Evolutionary conservation across 805 yeast genomes (phyloP).

Genomic region (Spathaspora arborariae): DNA sequence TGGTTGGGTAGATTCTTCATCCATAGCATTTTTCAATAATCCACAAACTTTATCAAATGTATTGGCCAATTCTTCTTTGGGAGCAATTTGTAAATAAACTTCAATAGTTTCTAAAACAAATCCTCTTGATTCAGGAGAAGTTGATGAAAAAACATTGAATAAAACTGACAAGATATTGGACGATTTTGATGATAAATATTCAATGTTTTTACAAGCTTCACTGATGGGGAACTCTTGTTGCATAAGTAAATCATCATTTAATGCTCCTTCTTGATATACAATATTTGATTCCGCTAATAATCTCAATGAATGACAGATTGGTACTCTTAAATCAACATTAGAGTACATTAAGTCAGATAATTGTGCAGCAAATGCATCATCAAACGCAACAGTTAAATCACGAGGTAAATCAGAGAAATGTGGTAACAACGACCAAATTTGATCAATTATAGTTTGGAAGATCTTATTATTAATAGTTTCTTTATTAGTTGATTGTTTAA

Average conservation of each 20-base stretch:
- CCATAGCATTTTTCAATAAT: slow-evolving; percentile 70
- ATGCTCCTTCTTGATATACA: slow-evolving; percentile 57
- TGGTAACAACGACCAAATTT: slow-evolving; percentile 88
- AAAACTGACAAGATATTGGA: slow-evolving; percentile 79
- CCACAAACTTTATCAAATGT: slow-evolving; percentile 87
- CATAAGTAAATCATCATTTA: slow-evolving; percentile 51
- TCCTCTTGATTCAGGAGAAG: slow-evolving; percentile 78
- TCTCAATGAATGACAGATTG: slow-evolving; percentile 80
- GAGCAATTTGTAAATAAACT: slow-evolving; percentile 67
- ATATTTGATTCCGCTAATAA: slow-evolving; percentile 73
- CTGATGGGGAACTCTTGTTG: slow-evolving; percentile 57
- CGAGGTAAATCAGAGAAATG: slow-evolving; percentile 83
- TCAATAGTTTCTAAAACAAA: slow-evolving; percentile 85
- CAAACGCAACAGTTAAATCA: slow-evolving; percentile 63
- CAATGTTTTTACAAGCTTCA: slow-evolving; percentile 54
- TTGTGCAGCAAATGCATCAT: slow-evolving; percentile 71
- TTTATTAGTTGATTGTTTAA: slow-evolving; percentile 39
- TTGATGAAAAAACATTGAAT: slow-evolving; percentile 90
- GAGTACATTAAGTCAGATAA: slow-evolving; percentile 74
- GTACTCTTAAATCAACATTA: slow-evolving; percentile 68
- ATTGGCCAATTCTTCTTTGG: slow-evolving; percentile 59
- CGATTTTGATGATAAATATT: slow-evolving; percentile 62
- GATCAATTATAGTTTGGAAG: slow-evolving; percentile 81
- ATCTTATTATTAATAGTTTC: slow-evolving; percentile 72
- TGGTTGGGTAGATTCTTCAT: slow-evolving; percentile 45